Evolutionary conservation across 1,139 yeast genomes (phyloP), one percentile per base, ranked within the genome.

Genomic region (Candida buenavistaensis): DNA sequence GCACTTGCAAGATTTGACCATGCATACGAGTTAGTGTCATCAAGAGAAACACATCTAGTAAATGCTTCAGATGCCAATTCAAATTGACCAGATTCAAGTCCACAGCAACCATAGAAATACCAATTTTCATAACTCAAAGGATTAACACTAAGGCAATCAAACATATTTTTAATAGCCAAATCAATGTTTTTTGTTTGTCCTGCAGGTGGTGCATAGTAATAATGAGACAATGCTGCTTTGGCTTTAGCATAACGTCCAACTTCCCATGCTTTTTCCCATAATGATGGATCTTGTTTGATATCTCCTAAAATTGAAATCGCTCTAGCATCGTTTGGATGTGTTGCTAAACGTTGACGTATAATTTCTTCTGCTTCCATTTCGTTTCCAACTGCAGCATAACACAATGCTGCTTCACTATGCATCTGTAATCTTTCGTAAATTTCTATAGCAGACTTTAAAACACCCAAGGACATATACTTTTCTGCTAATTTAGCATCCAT

Each of bases 1-100:
- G 97, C 80, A 12, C 95, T 81, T 4, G 96, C 90, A 48, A 94
- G 70, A 54, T 92, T 94, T n/a, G 96, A 82, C 98, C 98, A 94
- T 1, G 96, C 80, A 54, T 80, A 80, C 0, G 94, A 74, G 51
- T 82, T 89, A 1, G 81, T 73, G 25, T 86, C 96, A 52, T 90
- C 97, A 35, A 92, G 59, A 0, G 96, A 71, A 17, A 89, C 92
- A 63, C 97, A 89, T 50, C 97, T 70, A 2, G 96, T 82, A 55
- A 94, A 90, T 0, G 97, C 97, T 53, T 88, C 95, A 0, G 96
- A 82, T 0, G 97, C 96, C 31, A 86, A 62, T 24, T 81, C 85
- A 62, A 72, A 86, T 47, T 84, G 81, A 8, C 66, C 73, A 9
- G 80, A 60, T 52, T 89, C 96, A 33, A 94, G 66, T 0, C 95